phyloP scores from a whole-genome alignment of 2,329 filamentous ascomycete genomes.

The Mycosphaerella arachidis region DNA sequence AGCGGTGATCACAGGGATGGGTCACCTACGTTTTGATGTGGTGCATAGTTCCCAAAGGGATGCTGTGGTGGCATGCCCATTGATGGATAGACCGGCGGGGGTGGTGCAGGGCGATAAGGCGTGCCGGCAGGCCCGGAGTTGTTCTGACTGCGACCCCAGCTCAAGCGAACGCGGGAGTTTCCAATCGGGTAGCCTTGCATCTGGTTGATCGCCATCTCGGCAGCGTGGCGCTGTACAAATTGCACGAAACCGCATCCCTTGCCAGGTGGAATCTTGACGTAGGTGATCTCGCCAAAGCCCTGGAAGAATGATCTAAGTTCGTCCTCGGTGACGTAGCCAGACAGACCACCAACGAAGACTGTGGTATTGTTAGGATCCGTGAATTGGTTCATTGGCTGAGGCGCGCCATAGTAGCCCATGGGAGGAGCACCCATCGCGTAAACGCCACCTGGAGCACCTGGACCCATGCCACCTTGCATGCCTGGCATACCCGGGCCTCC shows the following conservation, averaged over 20 bases:
- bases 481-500: conserved; percentile 49
- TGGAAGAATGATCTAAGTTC: conserved; percentile 99
- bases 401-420: conserved; percentile 63
- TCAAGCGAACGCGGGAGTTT: conserved; percentile 94
- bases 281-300: conserved; percentile 98
- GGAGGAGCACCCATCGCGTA: conserved; percentile 67
- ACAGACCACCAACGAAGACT: conserved; percentile 94
- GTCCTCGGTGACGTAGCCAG: conserved; percentile 97
- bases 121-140: conserved; percentile 95
- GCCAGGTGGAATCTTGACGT: conserved; percentile 98
- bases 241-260: conserved; percentile 99
- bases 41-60: conserved; percentile 61
- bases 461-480: conserved; percentile 45
- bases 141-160: conserved; percentile 98
- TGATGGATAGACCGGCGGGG: conserved; percentile 66
- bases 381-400: conserved; percentile 96
- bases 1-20: background rate
- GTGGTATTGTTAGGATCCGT: conserved; percentile 99
- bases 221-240: conserved; percentile 96
- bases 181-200: conserved; percentile 99
- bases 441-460: conserved; percentile 54
- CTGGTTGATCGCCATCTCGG: conserved; percentile 99
- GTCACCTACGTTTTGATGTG: conserved; percentile 55
- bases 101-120: conserved; percentile 90
- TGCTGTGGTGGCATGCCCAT: conserved; percentile 61